These are phyloP conservation scores for Botrytis fabae DNA, from an alignment of 2,329 filamentous ascomycete species.

Conservation along the genomic window DNA sequence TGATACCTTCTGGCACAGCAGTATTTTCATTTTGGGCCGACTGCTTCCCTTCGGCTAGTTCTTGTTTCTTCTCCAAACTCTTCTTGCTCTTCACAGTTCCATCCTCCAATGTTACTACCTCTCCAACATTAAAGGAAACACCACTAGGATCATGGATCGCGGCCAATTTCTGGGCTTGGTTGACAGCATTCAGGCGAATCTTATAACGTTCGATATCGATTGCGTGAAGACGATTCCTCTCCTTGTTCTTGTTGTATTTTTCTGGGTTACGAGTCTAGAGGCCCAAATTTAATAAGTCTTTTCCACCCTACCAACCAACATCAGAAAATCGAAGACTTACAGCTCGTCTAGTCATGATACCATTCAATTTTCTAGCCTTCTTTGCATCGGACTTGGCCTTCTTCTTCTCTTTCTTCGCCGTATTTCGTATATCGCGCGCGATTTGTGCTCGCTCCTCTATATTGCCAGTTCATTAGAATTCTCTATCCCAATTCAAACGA, in stretches of 20 bases:
- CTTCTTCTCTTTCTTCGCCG: conserved; percentile 36
- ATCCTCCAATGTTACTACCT: conserved; percentile 36
- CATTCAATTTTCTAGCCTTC: conserved; percentile 34
- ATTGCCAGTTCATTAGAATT: not conserved
- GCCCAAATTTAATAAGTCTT: conserved; percentile 6
- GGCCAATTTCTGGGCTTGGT: conserved; percentile 39
- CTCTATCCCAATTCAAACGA: not conserved
- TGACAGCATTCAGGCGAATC: conserved; percentile 39
- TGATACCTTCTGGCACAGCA: conserved; percentile 20
- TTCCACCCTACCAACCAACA: not conserved
- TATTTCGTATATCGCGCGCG: conserved; percentile 29
- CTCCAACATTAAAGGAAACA: conserved; percentile 40
- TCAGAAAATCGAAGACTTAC: conserved; percentile 21
- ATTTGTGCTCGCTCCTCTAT: conserved; percentile 35
- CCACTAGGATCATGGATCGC: conserved; percentile 40
- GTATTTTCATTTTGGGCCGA: conserved; percentile 6
- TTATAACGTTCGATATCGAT: conserved; percentile 40
- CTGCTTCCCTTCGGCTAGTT: conserved; percentile 24
- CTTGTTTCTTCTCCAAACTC: conserved; percentile 24
- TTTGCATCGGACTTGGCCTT: conserved; percentile 37
- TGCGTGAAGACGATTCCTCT: conserved; percentile 39
- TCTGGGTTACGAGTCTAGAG: conserved; percentile 40
- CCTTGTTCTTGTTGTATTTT: conserved; percentile 42
- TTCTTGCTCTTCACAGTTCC: conserved; percentile 36
- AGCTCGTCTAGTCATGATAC: conserved; percentile 31